Evolutionary conservation across 1,284 basidiomycete species (phyloP), one percentile per base, ranked within the genome.

Genomic region (Trichosporon sp.): DNA sequence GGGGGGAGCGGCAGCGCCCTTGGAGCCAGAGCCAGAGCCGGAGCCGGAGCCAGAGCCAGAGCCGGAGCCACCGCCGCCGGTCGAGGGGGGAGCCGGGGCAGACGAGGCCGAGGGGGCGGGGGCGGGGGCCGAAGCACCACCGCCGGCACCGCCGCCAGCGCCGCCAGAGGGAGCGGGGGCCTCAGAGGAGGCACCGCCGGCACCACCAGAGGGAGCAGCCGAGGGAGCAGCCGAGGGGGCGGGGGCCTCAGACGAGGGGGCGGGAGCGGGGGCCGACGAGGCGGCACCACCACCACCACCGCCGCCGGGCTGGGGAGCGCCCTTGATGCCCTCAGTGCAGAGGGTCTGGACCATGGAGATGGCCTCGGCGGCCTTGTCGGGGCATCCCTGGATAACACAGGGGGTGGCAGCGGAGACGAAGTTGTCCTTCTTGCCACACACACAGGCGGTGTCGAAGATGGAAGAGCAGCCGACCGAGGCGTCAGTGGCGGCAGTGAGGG

Each of bases 401-500:
- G 57, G 57, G 34, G 57, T 58, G 31, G 57, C 57, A 36, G 57
- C 57, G 25, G 14, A 3, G 25, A 33, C 33, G 57, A 58, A 58
- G 11, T 34, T 36, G 36, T 27, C 33, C 36, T 40, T 58, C 57
- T 40, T 58, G 34, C 23, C 33, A 25, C 57, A 58, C 34, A 58
- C 37, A 33, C 57, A 58, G 34, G 23, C 9, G 34, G 23, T 27
- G 57, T 58, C 57, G 36, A 58, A 40, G 57, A 40, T 25, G 34
- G 34, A 37, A 16, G 57, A 25, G 57, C 57, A 58, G 34, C 57
- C 57, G 23, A 44, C 40, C 19, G 40, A 44, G 40, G 21, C 57
- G n/a, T 19, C 23, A 36, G 34, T 40, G 57, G 57, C 57, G 34
- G 57, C 57, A 13, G 19, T 54, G 27, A 31, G 27, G 25, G 49